These are phyloP conservation scores for Ilex asprella DNA, from an alignment of 257 asterid genomes.

Conservation along the genomic window DNA sequence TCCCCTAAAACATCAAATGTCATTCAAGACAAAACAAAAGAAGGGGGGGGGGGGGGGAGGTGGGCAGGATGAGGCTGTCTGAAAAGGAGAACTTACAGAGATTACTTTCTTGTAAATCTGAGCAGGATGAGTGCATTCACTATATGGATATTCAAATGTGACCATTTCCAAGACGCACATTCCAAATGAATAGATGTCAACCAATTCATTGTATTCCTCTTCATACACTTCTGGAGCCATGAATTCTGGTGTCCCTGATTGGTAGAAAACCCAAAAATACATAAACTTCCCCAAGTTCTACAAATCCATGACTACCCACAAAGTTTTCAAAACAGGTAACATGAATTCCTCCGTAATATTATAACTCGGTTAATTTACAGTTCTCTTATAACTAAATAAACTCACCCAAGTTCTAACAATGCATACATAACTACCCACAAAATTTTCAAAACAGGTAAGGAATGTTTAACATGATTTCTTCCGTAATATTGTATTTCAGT, in stretches of 20 bases:
- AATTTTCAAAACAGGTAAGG: no score
- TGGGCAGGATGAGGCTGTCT: not conserved
- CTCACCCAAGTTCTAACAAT: no score
- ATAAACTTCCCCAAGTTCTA: not conserved
- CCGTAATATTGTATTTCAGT: no score
- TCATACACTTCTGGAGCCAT: conserved; percentile 57
- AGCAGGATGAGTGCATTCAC: conserved; percentile 52
- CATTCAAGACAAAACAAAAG: conserved; percentile 1
- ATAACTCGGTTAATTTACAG: not conserved
- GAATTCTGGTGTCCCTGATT: conserved; percentile 47
- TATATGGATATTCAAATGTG: conserved; percentile 47
- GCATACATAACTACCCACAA: no score
- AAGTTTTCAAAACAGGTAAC: not conserved
- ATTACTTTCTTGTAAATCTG: conserved; percentile 50
- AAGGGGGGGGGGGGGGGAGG: not conserved
- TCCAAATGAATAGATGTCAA: conserved; percentile 49
- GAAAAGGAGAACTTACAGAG: conserved; percentile 29
- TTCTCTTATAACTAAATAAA: no score
- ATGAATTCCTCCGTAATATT: no score
- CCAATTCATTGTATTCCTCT: conserved; percentile 53
- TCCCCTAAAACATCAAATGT: conserved; percentile 21
- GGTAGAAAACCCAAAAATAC: not conserved
- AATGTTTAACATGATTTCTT: no score
- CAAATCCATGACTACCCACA: not conserved
- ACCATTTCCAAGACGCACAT: conserved; percentile 53